Evolutionary conservation across 2,329 filamentous ascomycete species (phyloP).

Genomic region (Fusarium anthophilum): DNA sequence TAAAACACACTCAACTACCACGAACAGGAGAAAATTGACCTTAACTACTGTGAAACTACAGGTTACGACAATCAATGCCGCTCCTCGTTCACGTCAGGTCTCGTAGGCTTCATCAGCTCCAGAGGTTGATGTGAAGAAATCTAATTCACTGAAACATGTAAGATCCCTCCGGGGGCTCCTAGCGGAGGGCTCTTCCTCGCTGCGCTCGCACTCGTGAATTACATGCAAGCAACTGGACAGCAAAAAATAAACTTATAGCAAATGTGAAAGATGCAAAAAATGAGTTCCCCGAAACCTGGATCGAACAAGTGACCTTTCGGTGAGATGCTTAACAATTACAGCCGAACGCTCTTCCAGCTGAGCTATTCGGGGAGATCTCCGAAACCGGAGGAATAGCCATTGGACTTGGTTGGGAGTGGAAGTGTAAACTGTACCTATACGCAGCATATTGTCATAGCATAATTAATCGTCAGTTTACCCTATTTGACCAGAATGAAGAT

Average conservation of each 20-base stretch:
- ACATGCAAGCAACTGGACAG: background rate
- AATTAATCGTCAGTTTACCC: too few species aligned
- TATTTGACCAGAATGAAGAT: too few species aligned
- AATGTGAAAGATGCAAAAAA: slow-evolving; percentile 5
- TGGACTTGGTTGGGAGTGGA: background rate
- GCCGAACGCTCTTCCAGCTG: slow-evolving; percentile 44
- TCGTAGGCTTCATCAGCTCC: too few species aligned
- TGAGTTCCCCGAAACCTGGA: slow-evolving; percentile 40
- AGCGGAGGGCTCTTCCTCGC: background rate
- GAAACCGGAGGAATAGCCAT: slow-evolving; percentile 26
- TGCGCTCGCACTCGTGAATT: background rate
- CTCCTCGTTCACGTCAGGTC: too few species aligned
- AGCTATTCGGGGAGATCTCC: slow-evolving; percentile 34
- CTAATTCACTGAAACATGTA: background rate
- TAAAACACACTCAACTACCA: background rate
- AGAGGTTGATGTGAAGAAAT: too few species aligned
- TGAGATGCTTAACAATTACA: slow-evolving; percentile 34
- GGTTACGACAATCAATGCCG: too few species aligned
- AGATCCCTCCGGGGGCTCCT: background rate
- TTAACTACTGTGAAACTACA: too few species aligned
- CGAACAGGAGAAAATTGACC: too few species aligned
- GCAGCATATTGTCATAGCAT: accelerated
- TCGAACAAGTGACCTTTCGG: slow-evolving; percentile 44
- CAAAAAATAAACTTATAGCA: background rate
- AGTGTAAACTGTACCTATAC: background rate